A percentile compares a stretch with the other conserved stretches of the same genome.
These are phyloP conservation scores for Dendrobium officinale DNA, from an alignment of 106 monocot genomes.

Conservation along the genomic window DNA sequence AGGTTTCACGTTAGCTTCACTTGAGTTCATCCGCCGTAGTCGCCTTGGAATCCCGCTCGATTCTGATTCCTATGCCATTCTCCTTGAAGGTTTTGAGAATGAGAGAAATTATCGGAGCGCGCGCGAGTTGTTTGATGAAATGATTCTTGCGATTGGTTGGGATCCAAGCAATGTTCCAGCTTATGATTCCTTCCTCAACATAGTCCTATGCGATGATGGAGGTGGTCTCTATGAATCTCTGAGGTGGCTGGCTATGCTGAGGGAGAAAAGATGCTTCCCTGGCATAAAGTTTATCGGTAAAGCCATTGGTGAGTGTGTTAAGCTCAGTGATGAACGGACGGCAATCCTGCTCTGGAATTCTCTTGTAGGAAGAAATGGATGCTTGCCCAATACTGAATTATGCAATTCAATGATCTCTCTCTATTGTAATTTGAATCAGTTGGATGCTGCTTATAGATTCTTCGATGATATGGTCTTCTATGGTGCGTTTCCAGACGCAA, in stretches of 20 bases:
- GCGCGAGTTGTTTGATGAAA: conserved; percentile 45
- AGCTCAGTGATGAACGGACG: conserved; percentile 13
- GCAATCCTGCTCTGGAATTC: conserved; percentile 40
- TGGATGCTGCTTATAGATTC: conserved; percentile 19
- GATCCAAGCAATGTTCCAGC: conserved; percentile 47
- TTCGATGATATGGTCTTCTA: conserved; percentile 63
- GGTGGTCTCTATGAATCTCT: conserved; percentile 27
- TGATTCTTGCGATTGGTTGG: conserved; percentile 46
- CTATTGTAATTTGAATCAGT: conserved; percentile 19
- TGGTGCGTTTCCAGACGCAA: conserved; percentile 48
- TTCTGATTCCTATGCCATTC: conserved; percentile 67
- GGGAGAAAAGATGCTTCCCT: conserved; percentile 35
- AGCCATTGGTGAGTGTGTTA: conserved; percentile 24
- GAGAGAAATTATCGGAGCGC: conserved; percentile 29
- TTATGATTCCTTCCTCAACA: conserved; percentile 63
- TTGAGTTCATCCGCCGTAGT: conserved; percentile 13
- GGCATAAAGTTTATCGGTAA: conserved; percentile 59
- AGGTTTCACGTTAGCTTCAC: conserved; percentile 19
- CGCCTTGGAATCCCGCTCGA: conserved; percentile 25
- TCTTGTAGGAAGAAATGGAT: conserved; percentile 27
- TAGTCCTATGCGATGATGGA: conserved; percentile 11
- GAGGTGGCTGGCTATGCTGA: conserved; percentile 25
- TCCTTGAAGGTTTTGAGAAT: conserved; percentile 79
- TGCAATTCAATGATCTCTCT: conserved; percentile 53
- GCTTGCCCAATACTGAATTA: conserved; percentile 32